Conservation (phyloP, 345 rosid genomes). For the Brassica nigra region DNA sequence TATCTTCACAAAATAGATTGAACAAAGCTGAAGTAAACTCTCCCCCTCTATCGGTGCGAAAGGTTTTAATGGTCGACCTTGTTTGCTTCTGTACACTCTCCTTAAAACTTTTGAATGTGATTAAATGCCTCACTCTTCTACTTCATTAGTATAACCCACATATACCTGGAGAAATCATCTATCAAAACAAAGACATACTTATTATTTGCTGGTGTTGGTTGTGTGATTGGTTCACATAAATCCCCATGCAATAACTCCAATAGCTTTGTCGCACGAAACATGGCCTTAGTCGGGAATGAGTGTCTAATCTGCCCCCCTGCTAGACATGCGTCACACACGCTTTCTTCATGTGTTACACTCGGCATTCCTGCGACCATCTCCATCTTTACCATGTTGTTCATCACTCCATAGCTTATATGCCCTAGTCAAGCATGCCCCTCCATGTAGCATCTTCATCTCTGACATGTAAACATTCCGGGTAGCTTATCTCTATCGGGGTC, state of each 20-base stretch:
- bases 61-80: not conserved
- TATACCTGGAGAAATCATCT: too few species aligned
- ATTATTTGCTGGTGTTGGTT: not conserved
- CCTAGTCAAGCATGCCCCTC: not conserved
- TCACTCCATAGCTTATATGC: not conserved
- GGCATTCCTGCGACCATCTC: not conserved
- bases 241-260: not conserved
- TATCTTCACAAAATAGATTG: not conserved
- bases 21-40: not conserved
- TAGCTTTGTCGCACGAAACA: not conserved
- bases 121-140: not conserved
- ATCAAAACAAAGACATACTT: not conserved
- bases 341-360: not conserved
- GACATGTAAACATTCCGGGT: not conserved
- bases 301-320: not conserved
- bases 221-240: not conserved
- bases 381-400: not conserved
- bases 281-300: not conserved
- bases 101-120: not conserved
- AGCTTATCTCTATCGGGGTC: not conserved
- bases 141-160: not conserved
- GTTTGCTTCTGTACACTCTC: not conserved
- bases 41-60: not conserved
- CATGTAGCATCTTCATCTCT: not conserved
- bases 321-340: not conserved